Percentiles rank a stretch among this genome's conserved stretches.
Conservation (phyloP, 164 flowering plant species). For the Paratinospora sagittata region DNA sequence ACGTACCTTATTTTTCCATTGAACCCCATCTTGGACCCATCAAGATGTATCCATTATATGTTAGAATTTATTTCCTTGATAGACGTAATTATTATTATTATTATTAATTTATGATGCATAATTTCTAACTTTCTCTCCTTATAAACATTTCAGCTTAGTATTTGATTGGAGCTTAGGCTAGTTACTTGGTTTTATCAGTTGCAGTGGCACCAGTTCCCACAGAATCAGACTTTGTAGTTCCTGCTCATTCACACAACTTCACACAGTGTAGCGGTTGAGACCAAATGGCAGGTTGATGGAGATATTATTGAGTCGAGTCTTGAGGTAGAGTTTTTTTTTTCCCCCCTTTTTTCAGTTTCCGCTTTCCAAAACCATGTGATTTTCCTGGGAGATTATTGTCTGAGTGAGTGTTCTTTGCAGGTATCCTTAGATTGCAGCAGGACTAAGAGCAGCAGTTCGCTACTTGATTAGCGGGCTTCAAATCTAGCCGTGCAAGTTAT, state of each 20-base stretch:
- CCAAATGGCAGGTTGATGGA: conserved; percentile 74
- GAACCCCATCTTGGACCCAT: neutral
- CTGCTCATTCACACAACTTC: conserved; percentile 73
- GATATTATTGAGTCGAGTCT: conserved; percentile 36
- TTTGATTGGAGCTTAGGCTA: neutral
- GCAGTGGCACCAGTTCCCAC: conserved; percentile 59
- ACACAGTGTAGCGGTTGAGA: conserved; percentile 83
- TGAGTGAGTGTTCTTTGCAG: conserved; percentile 30
- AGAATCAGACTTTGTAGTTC: conserved; percentile 70
- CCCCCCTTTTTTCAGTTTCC: neutral
- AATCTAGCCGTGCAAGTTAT: conserved; percentile 93
- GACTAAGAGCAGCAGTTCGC: conserved; percentile 90
- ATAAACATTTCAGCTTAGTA: conserved; percentile 9
- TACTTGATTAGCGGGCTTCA: conserved; percentile 90
- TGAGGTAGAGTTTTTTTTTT: conserved; percentile 19
- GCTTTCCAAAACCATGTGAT: neutral
- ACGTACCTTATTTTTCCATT: neutral
- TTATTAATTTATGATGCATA: neutral
- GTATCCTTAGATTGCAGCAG: conserved; percentile 92
- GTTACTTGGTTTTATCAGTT: conserved; percentile 39
- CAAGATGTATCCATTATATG: neutral
- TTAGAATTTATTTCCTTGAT: neutral
- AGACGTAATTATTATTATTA: neutral
- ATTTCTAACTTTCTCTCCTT: conserved; percentile 1
- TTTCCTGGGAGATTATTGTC: neutral